phyloP scores from a whole-genome alignment of 495 filamentous ascomycete genomes.

The Hypomontagnella submonticulosa region DNA sequence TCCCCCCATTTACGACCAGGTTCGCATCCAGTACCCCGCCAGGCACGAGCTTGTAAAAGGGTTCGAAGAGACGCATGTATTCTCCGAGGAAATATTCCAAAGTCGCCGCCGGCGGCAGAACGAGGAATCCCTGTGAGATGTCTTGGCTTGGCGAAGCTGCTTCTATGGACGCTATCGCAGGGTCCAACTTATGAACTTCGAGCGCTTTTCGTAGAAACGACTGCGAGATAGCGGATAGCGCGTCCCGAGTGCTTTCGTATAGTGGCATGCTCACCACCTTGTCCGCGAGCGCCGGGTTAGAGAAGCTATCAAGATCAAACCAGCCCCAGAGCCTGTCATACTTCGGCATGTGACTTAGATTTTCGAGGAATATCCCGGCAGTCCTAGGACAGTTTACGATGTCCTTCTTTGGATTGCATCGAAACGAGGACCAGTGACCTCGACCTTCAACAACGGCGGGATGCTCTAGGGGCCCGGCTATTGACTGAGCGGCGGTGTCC shows the following conservation, averaged over 20 bases:
- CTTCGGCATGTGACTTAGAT: conserved; percentile 23
- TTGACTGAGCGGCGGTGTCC: neutral
- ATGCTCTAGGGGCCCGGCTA: conserved; percentile 13
- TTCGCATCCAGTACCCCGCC: conserved; percentile 22
- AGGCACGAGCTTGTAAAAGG: conserved; percentile 18
- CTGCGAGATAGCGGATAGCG: conserved; percentile 23
- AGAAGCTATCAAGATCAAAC: conserved; percentile 19
- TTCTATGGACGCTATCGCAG: conserved; percentile 13
- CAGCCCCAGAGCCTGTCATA: conserved; percentile 22
- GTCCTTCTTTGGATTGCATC: conserved; percentile 20
- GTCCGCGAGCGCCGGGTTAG: conserved; percentile 3
- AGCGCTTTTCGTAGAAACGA: conserved; percentile 26
- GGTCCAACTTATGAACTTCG: conserved; percentile 20
- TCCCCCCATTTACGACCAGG: conserved; percentile 3
- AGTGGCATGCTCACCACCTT: conserved; percentile 16
- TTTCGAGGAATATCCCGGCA: conserved; percentile 18
- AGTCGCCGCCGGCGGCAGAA: conserved; percentile 20
- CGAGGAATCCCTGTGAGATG: conserved; percentile 18
- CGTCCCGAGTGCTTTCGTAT: conserved; percentile 15
- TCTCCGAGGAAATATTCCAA: conserved; percentile 24
- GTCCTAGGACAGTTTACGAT: conserved; percentile 16
- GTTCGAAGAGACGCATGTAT: conserved; percentile 28
- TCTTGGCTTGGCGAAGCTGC: conserved; percentile 12
- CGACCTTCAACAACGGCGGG: conserved; percentile 16
- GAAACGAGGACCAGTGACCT: conserved; percentile 20